A percentile compares a stretch with the other conserved stretches of the same genome.
phyloP scores from a whole-genome alignment of 495 filamentous ascomycete species.

The Neurospora hispaniola region DNA sequence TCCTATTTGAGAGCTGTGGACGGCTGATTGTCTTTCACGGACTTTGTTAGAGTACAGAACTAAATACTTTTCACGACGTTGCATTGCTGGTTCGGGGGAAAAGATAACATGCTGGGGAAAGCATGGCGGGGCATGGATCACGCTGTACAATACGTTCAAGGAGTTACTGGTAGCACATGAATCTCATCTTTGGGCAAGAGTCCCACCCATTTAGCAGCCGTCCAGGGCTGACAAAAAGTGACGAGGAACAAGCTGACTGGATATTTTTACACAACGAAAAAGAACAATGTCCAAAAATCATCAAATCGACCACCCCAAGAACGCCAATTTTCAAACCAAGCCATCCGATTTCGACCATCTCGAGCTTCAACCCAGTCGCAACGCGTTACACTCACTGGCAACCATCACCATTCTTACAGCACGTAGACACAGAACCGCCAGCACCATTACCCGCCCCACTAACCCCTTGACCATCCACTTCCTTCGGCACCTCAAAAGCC shows the following conservation, averaged over 20 bases:
- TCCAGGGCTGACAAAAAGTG: not conserved
- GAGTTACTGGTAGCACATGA: not conserved
- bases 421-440: not conserved
- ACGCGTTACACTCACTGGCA: constrained; percentile 48
- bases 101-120: not conserved
- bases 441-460: not conserved
- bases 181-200: not conserved
- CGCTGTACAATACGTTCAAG: not conserved
- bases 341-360: constrained; percentile 1
- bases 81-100: not conserved
- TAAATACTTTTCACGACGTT: not conserved
- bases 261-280: not conserved
- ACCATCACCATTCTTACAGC: constrained; percentile 37
- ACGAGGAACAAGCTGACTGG: not conserved
- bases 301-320: not conserved
- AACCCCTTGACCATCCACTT: constrained; percentile 21
- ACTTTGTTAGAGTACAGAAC: not conserved
- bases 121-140: not conserved
- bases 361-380: not conserved
- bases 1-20: not conserved
- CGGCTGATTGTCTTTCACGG: not conserved
- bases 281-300: not conserved
- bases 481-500: constrained; percentile 24
- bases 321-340: constrained; percentile 18
- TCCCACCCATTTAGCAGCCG: not conserved